phyloP scores from a whole-genome alignment of 1,139 yeast species.

The Hemisphaericaspora xylanilytica region DNA sequence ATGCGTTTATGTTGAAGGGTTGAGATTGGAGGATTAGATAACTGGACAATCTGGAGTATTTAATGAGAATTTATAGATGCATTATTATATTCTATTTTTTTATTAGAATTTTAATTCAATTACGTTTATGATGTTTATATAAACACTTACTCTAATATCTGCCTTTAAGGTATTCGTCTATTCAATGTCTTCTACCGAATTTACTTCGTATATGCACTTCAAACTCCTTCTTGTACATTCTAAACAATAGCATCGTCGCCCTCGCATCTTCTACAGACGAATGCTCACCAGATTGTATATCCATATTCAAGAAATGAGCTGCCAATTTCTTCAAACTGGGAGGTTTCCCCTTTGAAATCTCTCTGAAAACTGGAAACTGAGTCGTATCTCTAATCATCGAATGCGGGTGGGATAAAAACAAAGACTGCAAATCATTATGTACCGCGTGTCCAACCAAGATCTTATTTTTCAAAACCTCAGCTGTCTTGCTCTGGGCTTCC shows the following conservation, averaged over 20 bases:
- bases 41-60: no score
- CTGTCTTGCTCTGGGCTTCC: conserved; percentile 60
- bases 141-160: no score
- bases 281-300: conserved; percentile 75
- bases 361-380: conserved; percentile 54
- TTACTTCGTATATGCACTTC: conserved; percentile 32
- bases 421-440: conserved; percentile 69
- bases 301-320: conserved; percentile 52
- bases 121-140: background rate
- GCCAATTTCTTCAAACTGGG: conserved; percentile 73
- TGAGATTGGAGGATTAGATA: conserved; percentile 31
- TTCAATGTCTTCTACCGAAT: background rate
- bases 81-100: no score
- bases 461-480: conserved; percentile 48
- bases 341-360: conserved; percentile 59
- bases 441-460: conserved; percentile 85
- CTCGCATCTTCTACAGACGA: conserved; percentile 90
- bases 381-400: conserved; percentile 73
- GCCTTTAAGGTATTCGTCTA: no score
- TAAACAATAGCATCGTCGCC: conserved; percentile 78
- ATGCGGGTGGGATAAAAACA: conserved; percentile 67
- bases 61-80: background rate
- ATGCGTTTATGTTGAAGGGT: conserved; percentile 38
- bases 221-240: conserved; percentile 59
- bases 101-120: conserved; percentile 1